phyloP scores from a whole-genome alignment of 1,284 basidiomycete species.

The Cryptococcus sp. region DNA sequence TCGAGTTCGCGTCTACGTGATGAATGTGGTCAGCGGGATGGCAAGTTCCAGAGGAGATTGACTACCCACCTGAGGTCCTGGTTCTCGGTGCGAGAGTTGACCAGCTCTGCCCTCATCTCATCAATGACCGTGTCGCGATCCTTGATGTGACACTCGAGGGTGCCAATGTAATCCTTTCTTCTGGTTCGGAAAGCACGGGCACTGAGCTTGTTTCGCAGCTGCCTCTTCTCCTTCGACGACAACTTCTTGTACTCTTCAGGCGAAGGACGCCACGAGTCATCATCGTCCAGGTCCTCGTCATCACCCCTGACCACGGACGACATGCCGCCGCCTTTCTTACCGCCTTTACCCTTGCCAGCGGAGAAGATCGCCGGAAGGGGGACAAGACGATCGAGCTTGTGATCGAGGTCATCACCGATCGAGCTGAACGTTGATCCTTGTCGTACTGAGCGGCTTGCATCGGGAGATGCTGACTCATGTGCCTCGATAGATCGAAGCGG shows the following conservation, averaged over 20 bases:
- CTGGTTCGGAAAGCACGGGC: constrained; percentile 92
- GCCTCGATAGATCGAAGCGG: constrained; percentile 34
- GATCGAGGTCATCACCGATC: constrained; percentile 35
- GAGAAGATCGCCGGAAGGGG: constrained; percentile 51
- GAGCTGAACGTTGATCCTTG: constrained; percentile 29
- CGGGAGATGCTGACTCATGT: constrained; percentile 18
- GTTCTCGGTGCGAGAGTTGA: constrained; percentile 78
- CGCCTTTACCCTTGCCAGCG: constrained; percentile 52
- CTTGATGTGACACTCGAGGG: constrained; percentile 89
- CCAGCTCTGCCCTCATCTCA: constrained; percentile 81
- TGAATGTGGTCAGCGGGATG: constrained; percentile 1
- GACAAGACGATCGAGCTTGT: constrained; percentile 43
- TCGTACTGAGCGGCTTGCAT: constrained; percentile 18
- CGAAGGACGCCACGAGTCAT: constrained; percentile 53
- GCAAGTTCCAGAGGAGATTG: constrained; percentile 12
- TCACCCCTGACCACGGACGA: constrained; percentile 52
- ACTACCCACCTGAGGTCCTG: constrained; percentile 62
- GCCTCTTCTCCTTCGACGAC: constrained; percentile 92
- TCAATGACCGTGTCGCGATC: constrained; percentile 89
- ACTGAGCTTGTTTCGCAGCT: constrained; percentile 94
- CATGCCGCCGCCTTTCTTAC: constrained; percentile 54
- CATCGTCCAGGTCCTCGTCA: constrained; percentile 52
- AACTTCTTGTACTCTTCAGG: constrained; percentile 96
- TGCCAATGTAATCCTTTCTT: constrained; percentile 92
- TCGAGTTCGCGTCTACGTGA: constrained; percentile 71